Evolutionary conservation across 306 rosid species (phyloP).

Genomic region (Dryas octopetala): DNA sequence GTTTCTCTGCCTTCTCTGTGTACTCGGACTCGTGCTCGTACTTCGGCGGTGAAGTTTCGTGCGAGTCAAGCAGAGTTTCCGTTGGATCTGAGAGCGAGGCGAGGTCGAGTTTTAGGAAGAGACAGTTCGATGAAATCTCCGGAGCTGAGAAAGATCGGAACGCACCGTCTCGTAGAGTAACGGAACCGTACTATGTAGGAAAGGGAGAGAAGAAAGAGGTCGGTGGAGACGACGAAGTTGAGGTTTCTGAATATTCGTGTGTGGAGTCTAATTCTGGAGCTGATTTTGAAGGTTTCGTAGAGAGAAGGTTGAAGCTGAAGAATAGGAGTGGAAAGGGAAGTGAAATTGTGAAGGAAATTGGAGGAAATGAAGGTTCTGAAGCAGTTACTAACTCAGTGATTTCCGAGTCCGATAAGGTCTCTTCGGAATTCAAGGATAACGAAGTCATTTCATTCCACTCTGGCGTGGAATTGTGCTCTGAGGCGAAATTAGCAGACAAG

Average conservation of each 20-base stretch:
- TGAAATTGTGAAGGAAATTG: constrained; percentile 25
- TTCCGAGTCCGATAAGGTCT: constrained; percentile 33
- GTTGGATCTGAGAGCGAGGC: constrained; percentile 32
- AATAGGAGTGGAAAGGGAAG: constrained; percentile 27
- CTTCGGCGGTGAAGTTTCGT: constrained; percentile 57
- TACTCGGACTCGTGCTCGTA: constrained; percentile 47
- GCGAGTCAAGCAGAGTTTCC: constrained; percentile 50
- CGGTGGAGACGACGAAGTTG: constrained; percentile 37
- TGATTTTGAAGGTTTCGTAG: constrained; percentile 19
- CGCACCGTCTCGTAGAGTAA: constrained; percentile 19
- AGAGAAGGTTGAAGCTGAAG: constrained; percentile 47
- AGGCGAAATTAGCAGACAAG: constrained; percentile 30
- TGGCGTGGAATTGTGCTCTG: constrained; percentile 36
- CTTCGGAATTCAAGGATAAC: constrained; percentile 34
- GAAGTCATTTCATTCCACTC: constrained; percentile 42
- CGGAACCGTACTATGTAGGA: constrained; percentile 27
- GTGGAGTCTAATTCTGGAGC: constrained; percentile 73
- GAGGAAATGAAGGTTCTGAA: constrained; percentile 43
- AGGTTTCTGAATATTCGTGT: constrained; percentile 70
- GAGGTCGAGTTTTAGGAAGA: constrained; percentile 34
- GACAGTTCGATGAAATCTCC: constrained; percentile 11
- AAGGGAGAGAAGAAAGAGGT: constrained; percentile 19
- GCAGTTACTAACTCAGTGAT: constrained; percentile 43
- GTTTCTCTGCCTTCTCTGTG: constrained; percentile 32
- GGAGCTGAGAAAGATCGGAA: constrained; percentile 9